A percentile compares a stretch with the other conserved stretches of the same genome.
Evolutionary conservation across 306 rosid species (phyloP).

Genomic region (Dryas alaskensis): DNA sequence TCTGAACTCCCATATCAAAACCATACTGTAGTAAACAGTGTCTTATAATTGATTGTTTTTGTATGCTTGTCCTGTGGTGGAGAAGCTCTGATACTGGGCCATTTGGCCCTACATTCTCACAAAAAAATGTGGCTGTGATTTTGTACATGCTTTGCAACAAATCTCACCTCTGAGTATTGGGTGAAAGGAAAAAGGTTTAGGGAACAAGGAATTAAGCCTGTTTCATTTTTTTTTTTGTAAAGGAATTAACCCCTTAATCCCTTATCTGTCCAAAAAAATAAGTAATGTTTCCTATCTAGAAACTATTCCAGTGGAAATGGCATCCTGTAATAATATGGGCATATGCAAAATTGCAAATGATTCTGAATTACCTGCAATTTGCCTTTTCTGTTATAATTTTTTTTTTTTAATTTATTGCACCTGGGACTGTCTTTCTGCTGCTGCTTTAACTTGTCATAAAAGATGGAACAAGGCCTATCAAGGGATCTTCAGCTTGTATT

Average conservation of each 20-base stretch:
- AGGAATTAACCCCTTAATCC: too few species aligned
- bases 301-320: neutral
- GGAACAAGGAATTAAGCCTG: neutral
- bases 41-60: neutral
- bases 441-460: neutral
- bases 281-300: neutral
- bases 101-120: too few species aligned
- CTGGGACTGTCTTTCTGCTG: neutral
- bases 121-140: neutral
- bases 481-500: neutral
- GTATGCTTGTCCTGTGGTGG: neutral
- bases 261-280: neutral
- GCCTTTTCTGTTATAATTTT: neutral
- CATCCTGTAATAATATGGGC: neutral
- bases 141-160: neutral
- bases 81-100: neutral
- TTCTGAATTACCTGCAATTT: neutral
- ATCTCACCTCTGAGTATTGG: neutral
- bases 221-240: too few species aligned
- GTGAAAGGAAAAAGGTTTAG: neutral
- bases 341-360: neutral
- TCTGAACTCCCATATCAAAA: neutral
- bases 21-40: neutral
- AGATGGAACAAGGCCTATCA: neutral
- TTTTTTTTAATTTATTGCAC: neutral